Conservation (phyloP, 495 filamentous ascomycete genomes). For the Daldinia loculata region DNA sequence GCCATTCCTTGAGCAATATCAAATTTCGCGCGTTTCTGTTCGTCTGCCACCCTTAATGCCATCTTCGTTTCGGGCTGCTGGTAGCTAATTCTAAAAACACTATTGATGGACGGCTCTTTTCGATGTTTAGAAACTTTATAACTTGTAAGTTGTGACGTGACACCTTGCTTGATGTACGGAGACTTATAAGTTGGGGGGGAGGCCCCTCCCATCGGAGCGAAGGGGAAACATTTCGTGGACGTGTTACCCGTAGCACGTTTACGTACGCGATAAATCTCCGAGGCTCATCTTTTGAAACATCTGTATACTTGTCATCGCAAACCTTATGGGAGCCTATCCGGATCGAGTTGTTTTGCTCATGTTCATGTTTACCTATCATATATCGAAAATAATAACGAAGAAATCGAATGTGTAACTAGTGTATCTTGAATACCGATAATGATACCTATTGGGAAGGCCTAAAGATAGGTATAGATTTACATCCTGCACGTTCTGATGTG, state of each 20-base stretch:
- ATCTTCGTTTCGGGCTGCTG: constrained; percentile 7
- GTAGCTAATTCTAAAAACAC: neutral
- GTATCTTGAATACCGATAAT: neutral
- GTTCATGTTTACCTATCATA: neutral
- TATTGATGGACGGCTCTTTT: neutral
- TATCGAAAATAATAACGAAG: neutral
- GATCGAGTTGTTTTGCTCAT: neutral
- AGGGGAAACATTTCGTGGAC: constrained; percentile 1
- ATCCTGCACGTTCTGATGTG: neutral
- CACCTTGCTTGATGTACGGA: neutral
- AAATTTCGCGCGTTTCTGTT: constrained; percentile 26
- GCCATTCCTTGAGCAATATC: constrained; percentile 32
- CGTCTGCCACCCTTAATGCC: constrained; percentile 5
- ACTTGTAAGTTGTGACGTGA: constrained; percentile 4
- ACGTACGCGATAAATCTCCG: constrained; percentile 36
- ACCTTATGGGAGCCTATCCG: neutral
- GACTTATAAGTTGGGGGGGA: constrained; percentile 3
- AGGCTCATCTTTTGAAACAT: constrained; percentile 31
- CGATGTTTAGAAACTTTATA: neutral
- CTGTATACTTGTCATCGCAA: neutral
- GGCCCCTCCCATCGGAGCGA: neutral
- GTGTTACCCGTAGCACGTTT: constrained; percentile 29
- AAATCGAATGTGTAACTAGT: neutral
- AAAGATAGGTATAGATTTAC: neutral
- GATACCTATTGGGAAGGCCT: neutral